Evolutionary conservation across 371 early-diverging fungal genomes (phyloP), one percentile per base, ranked within the genome.

Genomic region (Actinomortierella ambigua): DNA sequence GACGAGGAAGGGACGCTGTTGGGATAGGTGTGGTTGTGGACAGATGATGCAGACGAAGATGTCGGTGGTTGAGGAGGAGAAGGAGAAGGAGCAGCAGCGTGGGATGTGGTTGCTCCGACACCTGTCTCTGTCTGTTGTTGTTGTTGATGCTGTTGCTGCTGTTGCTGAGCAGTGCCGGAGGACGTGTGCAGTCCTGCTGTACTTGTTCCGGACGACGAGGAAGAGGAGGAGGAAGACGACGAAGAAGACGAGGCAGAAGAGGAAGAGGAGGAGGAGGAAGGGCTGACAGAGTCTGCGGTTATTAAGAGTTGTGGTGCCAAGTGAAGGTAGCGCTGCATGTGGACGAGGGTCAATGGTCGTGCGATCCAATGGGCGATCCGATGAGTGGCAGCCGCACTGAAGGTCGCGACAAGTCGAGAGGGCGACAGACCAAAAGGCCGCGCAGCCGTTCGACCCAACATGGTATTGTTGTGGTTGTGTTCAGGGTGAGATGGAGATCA

Each of bases 351-450:
- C 48, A 24, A 22, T 3, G 73, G 73, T 23, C 50, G 50, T 28
- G 63, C 42, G 13, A 55, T 8, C 48, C 48, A 48, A 24, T 48
- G 18, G 1, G 67, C 41, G 50, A 73, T 62, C 57, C 73, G 66
- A n/a, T 73, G 50, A 17, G 73, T 56, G 9, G 59, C 73, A 2
- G 53, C 57, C 13, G 60, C 53, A 40, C 56, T 62, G 52, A 61
- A 70, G 27, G 55, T 44, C 26, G 66, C 59, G 26, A 53, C 49
- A n/a, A 71, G 48, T 18, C 73, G 55, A 14, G 65, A 46, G 29
- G 71, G 71, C 9, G 71, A 20, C 62, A 70, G 61, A 50, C 73
- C 73, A 48, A 71, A 56, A 34, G 73, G 66, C 18, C 73, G 58
- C 44, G 66, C 40, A 14, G 66, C 66, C 41, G 65, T 65, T 48